Percentiles rank a stretch among this genome's conserved stretches.
phyloP scores from a whole-genome alignment of 352 stramenopile genomes.

The Globisporangium middletonii region DNA sequence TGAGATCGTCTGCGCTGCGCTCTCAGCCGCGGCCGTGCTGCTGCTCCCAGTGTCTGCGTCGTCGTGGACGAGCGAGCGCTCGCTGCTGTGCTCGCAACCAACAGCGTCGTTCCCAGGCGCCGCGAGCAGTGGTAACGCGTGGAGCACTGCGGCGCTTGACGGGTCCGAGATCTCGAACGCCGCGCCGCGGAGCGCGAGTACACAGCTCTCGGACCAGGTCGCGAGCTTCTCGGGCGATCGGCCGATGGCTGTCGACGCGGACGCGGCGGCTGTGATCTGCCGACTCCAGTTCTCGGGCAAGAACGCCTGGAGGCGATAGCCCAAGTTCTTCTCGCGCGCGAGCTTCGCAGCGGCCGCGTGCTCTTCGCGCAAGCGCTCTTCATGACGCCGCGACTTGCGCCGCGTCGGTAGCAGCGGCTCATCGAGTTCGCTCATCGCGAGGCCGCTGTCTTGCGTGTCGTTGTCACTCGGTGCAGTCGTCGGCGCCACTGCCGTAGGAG shows the following conservation, averaged over 20 bases:
- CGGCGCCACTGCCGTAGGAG: not conserved
- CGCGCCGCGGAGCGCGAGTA: slow-evolving; percentile 20
- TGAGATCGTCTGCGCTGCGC: slow-evolving; percentile 2
- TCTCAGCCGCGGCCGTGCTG: not conserved
- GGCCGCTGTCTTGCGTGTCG: slow-evolving; percentile 35
- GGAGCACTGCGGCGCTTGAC: slow-evolving; percentile 8
- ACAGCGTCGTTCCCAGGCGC: slow-evolving; percentile 1
- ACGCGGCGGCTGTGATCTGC: slow-evolving; percentile 5
- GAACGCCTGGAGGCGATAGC: slow-evolving; percentile 43
- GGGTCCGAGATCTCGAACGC: slow-evolving; percentile 27
- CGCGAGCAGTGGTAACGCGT: slow-evolving; percentile 17
- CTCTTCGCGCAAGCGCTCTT: slow-evolving; percentile 62
- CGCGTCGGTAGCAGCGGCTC: slow-evolving; percentile 23
- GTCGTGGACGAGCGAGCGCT: not conserved
- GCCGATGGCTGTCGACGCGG: not conserved
- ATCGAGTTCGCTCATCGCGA: slow-evolving; percentile 19
- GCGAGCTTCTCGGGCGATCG: slow-evolving; percentile 6
- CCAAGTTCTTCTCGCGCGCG: slow-evolving; percentile 53
- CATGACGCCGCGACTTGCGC: slow-evolving; percentile 59
- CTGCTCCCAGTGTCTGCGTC: not conserved
- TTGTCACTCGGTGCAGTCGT: slow-evolving; percentile 25
- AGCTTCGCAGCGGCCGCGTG: slow-evolving; percentile 57
- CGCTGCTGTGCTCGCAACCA: slow-evolving; percentile 1
- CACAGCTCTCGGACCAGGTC: slow-evolving; percentile 21
- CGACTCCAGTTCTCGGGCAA: slow-evolving; percentile 16